Percentiles rank a stretch among this genome's conserved stretches.
Conservation (phyloP, 23 red algal genomes). For the Rhodosorus marinus region DNA sequence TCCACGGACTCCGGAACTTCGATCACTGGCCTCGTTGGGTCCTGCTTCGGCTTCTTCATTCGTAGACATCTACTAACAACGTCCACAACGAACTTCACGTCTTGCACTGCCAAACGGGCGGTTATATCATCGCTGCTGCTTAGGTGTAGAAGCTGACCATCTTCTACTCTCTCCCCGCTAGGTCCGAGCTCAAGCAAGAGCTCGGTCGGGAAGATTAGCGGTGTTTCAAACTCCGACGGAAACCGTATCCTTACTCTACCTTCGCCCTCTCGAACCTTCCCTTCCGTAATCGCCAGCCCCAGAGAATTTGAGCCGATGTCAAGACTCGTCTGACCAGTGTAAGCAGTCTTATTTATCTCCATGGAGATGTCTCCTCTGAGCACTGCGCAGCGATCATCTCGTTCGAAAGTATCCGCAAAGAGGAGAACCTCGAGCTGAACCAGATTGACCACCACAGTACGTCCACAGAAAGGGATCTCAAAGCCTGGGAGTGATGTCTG, state of each 20-base stretch:
- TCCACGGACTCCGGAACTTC: background rate
- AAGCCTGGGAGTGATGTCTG: conserved; percentile 18
- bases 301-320: too few relatives aligned
- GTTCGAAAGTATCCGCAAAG: conserved; percentile 1
- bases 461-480: conserved; percentile 29
- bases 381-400: conserved; percentile 24
- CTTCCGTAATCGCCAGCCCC: too few relatives aligned
- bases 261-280: too few relatives aligned
- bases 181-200: too few relatives aligned
- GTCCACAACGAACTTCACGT: conserved; percentile 20
- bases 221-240: too few relatives aligned
- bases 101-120: conserved; percentile 11
- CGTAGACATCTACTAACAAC: background rate
- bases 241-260: too few relatives aligned
- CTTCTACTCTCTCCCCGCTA: background rate
- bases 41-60: background rate
- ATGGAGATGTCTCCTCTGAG: conserved; percentile 30
- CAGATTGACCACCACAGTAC: conserved; percentile 25
- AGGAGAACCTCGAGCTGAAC: conserved; percentile 16
- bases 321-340: conserved; percentile 21
- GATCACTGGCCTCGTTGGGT: too few relatives aligned
- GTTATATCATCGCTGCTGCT: too few relatives aligned
- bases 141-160: too few relatives aligned
- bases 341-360: conserved; percentile 35
- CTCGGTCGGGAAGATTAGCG: too few relatives aligned